These are phyloP conservation scores for Pholiota microspora DNA, from an alignment of 768 basidiomycete genomes.

Conservation along the genomic window DNA sequence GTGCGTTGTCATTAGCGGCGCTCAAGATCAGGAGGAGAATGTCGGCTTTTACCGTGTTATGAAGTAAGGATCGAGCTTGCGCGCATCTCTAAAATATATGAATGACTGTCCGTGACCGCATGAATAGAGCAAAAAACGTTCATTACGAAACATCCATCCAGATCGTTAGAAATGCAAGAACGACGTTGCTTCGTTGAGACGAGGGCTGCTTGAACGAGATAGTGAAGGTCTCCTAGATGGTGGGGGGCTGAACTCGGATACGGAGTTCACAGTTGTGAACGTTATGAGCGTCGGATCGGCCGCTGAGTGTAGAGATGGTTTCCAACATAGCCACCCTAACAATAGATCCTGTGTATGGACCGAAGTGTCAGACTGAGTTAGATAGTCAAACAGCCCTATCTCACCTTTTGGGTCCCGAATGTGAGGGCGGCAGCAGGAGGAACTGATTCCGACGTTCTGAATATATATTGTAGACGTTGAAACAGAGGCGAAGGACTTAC, in stretches of 20 bases:
- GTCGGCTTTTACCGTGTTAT: background rate
- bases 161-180: slow-evolving; percentile 12
- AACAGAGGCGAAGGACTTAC: slow-evolving; percentile 14
- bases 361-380: background rate
- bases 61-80: background rate
- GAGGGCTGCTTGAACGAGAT: background rate
- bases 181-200: slow-evolving; percentile 6
- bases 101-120: background rate
- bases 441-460: slow-evolving; percentile 15
- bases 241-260: slow-evolving; percentile 1
- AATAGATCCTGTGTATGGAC: slow-evolving; percentile 16
- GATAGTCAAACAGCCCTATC: background rate
- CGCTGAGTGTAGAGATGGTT: background rate
- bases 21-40: background rate
- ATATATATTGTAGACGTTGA: background rate
- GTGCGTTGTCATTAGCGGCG: background rate
- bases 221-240: slow-evolving; percentile 1
- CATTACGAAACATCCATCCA: background rate
- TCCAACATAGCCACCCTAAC: slow-evolving; percentile 17
- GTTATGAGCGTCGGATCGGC: slow-evolving; percentile 8
- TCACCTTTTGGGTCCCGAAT: slow-evolving; percentile 28
- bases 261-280: slow-evolving; percentile 14
- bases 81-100: background rate
- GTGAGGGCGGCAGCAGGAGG: slow-evolving; percentile 25
- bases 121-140: background rate